A percentile compares a stretch with the other conserved stretches of the same genome.
Conservation (phyloP, 768 basidiomycete species). For the Lyophyllum atratum region DNA sequence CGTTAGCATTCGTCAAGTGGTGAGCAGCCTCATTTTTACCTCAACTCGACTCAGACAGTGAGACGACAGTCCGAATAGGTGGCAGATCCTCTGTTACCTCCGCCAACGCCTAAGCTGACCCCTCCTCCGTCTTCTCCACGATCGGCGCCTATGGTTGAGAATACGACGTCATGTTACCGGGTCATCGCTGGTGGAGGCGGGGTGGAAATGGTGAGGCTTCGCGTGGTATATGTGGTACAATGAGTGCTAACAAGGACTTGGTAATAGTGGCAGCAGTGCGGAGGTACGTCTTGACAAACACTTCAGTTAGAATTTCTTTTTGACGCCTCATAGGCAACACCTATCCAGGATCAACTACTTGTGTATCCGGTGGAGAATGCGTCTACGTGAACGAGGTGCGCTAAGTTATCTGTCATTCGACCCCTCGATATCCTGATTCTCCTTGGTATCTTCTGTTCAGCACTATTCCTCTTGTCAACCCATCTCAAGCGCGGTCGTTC, state of each 20-base stretch:
- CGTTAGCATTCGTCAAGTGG: neutral
- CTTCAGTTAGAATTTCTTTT: neutral
- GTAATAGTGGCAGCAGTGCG: constrained; percentile 8
- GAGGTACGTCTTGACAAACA: neutral
- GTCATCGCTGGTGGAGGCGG: neutral
- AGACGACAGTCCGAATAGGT: neutral
- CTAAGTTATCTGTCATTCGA: neutral
- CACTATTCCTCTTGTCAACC: constrained; percentile 14
- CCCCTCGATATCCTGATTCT: neutral
- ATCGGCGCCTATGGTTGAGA: neutral
- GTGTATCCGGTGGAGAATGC: constrained; percentile 6
- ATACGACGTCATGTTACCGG: neutral
- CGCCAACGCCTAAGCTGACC: neutral
- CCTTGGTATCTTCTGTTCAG: neutral
- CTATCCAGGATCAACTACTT: constrained; percentile 3
- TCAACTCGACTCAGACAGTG: neutral
- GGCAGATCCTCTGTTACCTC: neutral
- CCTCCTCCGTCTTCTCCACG: neutral
- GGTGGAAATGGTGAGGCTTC: neutral
- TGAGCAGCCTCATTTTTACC: neutral
- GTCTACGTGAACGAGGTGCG: constrained; percentile 13
- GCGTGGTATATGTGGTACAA: neutral
- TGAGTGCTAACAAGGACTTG: neutral
- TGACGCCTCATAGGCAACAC: neutral
- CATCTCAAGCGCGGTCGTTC: neutral